Base-by-base conservation (phyloP, 352 stramenopile species). In the Phytopythium cucurbitacearum region DNA sequence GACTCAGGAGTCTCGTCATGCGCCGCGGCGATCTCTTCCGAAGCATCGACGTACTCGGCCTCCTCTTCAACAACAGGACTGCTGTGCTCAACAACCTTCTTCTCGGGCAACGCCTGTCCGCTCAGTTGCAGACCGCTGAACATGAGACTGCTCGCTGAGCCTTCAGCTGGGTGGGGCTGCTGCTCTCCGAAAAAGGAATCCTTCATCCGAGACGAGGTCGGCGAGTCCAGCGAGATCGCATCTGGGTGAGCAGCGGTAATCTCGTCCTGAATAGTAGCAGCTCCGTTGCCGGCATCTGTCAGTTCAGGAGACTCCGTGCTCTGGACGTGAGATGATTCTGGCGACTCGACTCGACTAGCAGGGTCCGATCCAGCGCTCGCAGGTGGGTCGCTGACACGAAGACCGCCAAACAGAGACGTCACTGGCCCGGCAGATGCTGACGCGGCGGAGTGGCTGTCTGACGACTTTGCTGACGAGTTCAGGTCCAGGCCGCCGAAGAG, bases 111-210 rank as follows among this genome's bases (percentile, higher is more conserved):
- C 15, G 16, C 50, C 10, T 21, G 21, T 13, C 65, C 64, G 56
- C 65, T 84, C 54, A 84, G 54, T 11, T 85, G 59, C 32, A 87
- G 44, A 4, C 69, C 66, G 5, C 64, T 67, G 56, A 83, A 82
- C 35, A 85, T 46, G 15, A 54, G 53, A 64, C 64, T 3, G 57
- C 60, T 36, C 60, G 70, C 4, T 56, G 39, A 9, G 34, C 40
- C 5, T 40, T 41, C 33, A 71, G 15, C 52, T 60, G 66, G 6
- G 55, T 34, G 35, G 11, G 51, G 40, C 32, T 64, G 44, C 32
- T 61, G 59, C 7, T 60, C 65, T 2, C 73, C 73, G 39, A 84
- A 84, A 53, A 84, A 76, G 34, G 71, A 82, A 21, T 81, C 71
- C 38, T 71, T 76, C 67, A 76, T 71, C 47, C 57, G 50, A 8